Evolutionary conservation across 495 filamentous ascomycete species (phyloP).

Genomic region (Trypethelium eluteriae): DNA sequence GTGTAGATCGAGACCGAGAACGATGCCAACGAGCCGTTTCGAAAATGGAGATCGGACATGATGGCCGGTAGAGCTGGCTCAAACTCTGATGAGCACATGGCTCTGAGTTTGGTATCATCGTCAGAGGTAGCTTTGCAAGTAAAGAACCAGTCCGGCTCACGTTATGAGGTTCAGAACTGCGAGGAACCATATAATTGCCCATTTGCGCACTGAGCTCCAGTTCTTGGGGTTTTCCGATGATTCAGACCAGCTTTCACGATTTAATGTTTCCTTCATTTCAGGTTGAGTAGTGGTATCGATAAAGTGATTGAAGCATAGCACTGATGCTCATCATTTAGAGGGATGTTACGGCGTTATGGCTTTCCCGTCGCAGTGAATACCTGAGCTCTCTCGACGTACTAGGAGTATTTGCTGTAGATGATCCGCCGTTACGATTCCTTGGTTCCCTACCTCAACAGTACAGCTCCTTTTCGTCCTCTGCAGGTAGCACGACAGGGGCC

Average conservation of each 20-base stretch:
- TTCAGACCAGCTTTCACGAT: constrained; percentile 4
- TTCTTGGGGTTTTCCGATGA: constrained; percentile 30
- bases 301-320: neutral
- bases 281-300: neutral
- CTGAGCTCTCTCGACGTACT: too few relatives aligned
- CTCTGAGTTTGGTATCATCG: neutral
- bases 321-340: too few relatives aligned
- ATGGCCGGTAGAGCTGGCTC: constrained; percentile 28
- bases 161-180: constrained; percentile 30
- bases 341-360: too few relatives aligned
- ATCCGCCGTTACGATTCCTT: too few relatives aligned
- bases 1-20: constrained; percentile 34
- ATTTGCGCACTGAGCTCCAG: constrained; percentile 37
- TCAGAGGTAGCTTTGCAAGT: neutral
- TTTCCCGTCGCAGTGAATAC: too few relatives aligned
- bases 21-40: constrained; percentile 20
- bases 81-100: constrained; percentile 30
- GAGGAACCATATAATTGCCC: constrained; percentile 34
- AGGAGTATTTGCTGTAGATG: too few relatives aligned
- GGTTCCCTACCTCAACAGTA: too few relatives aligned
- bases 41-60: constrained; percentile 20
- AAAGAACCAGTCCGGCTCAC: neutral
- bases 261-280: constrained; percentile 11
- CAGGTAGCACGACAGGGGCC: too few relatives aligned
- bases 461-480: too few relatives aligned